phyloP scores from a whole-genome alignment of 2,329 filamentous ascomycete species.

The Beauveria sp. region DNA sequence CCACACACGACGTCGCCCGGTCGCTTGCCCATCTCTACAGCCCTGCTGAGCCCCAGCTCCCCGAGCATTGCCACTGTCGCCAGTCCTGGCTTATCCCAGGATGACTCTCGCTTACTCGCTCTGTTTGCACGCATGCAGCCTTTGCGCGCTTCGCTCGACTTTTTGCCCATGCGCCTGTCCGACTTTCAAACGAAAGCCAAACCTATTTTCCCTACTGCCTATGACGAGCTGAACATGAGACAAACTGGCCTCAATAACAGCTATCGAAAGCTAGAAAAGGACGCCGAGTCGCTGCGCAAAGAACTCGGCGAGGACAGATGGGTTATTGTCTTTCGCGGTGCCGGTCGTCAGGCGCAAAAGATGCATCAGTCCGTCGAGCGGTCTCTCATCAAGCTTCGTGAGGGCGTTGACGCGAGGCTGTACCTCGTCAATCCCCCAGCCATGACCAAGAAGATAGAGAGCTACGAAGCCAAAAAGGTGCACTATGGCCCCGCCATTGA shows the following conservation, averaged over 20 bases:
- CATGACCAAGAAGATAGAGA: slow-evolving; percentile 79
- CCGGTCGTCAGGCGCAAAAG: slow-evolving; percentile 84
- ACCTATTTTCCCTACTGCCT: slow-evolving; percentile 78
- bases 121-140: slow-evolving; percentile 95
- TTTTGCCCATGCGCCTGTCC: slow-evolving; percentile 87
- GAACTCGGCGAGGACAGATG: slow-evolving; percentile 93
- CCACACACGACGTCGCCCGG: slow-evolving; percentile 26
- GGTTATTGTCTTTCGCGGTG: slow-evolving; percentile 91
- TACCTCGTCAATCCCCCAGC: slow-evolving; percentile 64
- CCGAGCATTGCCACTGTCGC: slow-evolving; percentile 40
- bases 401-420: slow-evolving; percentile 67
- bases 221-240: slow-evolving; percentile 76
- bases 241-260: slow-evolving; percentile 68
- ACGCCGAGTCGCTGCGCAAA: slow-evolving; percentile 80
- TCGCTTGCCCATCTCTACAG: slow-evolving; percentile 45
- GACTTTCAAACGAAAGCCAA: slow-evolving; percentile 77
- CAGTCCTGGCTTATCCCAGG: slow-evolving; percentile 53
- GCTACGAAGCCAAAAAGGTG: slow-evolving; percentile 87
- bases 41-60: slow-evolving; percentile 55
- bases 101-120: slow-evolving; percentile 81
- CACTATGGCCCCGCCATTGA: slow-evolving; percentile 94
- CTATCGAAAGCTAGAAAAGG: slow-evolving; percentile 81
- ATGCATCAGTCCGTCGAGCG: slow-evolving; percentile 95
- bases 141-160: slow-evolving; percentile 84
- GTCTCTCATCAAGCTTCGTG: slow-evolving; percentile 73